Conservation (phyloP, 306 rosid species). For the Acacia confusa region DNA sequence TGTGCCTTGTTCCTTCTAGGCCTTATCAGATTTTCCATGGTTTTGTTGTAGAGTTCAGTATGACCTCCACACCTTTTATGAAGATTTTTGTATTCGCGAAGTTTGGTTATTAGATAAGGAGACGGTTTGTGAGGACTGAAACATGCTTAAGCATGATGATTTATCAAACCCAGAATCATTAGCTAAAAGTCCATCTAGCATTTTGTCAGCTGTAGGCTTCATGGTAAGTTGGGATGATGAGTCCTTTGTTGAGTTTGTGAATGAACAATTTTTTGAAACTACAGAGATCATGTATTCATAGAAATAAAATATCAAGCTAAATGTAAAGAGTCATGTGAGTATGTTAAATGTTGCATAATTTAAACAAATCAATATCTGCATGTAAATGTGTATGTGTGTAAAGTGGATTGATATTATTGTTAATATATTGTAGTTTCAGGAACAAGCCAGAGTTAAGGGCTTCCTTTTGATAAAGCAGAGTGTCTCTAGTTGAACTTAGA, state of each 20-base stretch:
- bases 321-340: neutral
- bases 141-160: conserved; percentile 46
- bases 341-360: neutral
- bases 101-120: conserved; percentile 42
- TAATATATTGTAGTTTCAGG: too few species aligned
- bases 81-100: conserved; percentile 49
- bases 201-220: conserved; percentile 23
- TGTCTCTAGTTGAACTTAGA: too few species aligned
- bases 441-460: too few species aligned
- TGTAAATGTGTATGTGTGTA: too few species aligned
- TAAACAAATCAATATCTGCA: neutral
- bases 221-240: neutral
- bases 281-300: neutral
- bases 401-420: too few species aligned
- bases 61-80: conserved; percentile 50
- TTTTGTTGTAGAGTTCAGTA: conserved; percentile 42
- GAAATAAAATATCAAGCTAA: neutral
- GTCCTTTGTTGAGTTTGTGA: neutral
- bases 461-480: too few species aligned
- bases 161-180: conserved; percentile 32
- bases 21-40: conserved; percentile 29
- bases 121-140: conserved; percentile 44
- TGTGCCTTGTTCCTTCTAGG: conserved; percentile 1
- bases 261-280: neutral
- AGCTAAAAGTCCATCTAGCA: conserved; percentile 39